Percentiles rank a stretch among this genome's conserved stretches.
Evolutionary conservation across 208 protist genomes (phyloP).

Genomic region (Leishmania tarentolae): DNA sequence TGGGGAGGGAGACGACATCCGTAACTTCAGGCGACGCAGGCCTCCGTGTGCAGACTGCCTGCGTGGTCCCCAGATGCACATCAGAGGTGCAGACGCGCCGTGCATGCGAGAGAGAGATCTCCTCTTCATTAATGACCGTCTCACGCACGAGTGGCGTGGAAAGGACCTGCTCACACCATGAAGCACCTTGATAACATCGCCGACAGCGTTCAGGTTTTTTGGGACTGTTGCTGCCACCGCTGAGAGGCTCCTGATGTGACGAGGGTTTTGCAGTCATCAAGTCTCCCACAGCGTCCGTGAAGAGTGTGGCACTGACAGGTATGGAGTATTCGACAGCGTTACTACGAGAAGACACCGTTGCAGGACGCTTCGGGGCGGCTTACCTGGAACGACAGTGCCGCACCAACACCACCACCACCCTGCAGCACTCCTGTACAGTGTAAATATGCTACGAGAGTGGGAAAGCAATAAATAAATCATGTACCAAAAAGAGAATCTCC

Average conservation of each 20-base stretch:
- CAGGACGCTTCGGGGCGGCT: background rate
- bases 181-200: too few relatives aligned
- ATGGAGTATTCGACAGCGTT: background rate
- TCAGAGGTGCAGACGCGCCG: background rate
- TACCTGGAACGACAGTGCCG: background rate
- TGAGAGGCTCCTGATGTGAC: background rate
- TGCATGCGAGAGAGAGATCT: constrained; percentile 7
- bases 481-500: background rate
- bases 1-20: constrained; percentile 8
- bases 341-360: background rate
- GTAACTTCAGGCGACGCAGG: constrained; percentile 7
- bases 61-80: background rate
- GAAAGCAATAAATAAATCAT: background rate
- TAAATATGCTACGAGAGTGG: background rate
- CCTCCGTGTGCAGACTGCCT: background rate
- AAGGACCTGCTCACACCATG: background rate
- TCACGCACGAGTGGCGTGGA: background rate
- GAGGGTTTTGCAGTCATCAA: background rate
- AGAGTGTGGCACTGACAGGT: background rate
- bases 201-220: too few relatives aligned
- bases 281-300: background rate
- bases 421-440: background rate
- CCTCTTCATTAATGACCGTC: constrained; percentile 3
- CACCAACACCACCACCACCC: background rate
- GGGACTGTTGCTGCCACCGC: background rate